phyloP scores from a whole-genome alignment of 2,329 filamentous ascomycete genomes.

The Neofusicoccum laricinum region DNA sequence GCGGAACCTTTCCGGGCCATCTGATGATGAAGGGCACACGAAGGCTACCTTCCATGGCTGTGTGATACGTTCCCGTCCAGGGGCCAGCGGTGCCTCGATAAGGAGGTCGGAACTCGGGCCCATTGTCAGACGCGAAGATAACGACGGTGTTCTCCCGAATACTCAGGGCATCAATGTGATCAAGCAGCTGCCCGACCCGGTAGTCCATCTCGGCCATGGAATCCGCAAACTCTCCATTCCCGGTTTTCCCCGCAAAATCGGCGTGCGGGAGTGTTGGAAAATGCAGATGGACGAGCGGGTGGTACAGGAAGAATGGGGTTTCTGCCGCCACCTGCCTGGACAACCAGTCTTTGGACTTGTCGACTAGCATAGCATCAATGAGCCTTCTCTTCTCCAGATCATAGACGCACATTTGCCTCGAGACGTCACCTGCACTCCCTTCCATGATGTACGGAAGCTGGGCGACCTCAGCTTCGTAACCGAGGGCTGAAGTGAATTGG shows the following conservation, averaged over 20 bases:
- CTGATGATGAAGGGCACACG: not conserved
- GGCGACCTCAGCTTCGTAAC: conserved; percentile 32
- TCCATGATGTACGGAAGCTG: conserved; percentile 37
- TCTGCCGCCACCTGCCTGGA: not conserved
- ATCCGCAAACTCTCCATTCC: not conserved
- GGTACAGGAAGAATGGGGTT: conserved; percentile 15
- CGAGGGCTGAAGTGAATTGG: conserved; percentile 33
- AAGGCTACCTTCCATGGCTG: not conserved
- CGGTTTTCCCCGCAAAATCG: not conserved
- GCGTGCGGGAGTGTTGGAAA: not conserved
- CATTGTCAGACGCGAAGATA: not conserved
- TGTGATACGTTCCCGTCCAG: not conserved
- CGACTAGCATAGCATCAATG: conserved; percentile 35
- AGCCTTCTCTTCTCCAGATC: conserved; percentile 30
- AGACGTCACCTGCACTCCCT: conserved; percentile 25
- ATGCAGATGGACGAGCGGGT: conserved; percentile 15
- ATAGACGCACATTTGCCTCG: conserved; percentile 32
- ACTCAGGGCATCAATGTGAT: not conserved
- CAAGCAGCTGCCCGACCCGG: not conserved
- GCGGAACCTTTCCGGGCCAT: not conserved
- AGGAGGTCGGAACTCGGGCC: not conserved
- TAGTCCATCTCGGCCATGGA: conserved; percentile 1
- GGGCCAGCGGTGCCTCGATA: not conserved
- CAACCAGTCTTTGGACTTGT: conserved; percentile 27
- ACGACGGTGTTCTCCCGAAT: not conserved